Base-by-base conservation (phyloP, 768 basidiomycete species). In the Suillus bovinus region DNA sequence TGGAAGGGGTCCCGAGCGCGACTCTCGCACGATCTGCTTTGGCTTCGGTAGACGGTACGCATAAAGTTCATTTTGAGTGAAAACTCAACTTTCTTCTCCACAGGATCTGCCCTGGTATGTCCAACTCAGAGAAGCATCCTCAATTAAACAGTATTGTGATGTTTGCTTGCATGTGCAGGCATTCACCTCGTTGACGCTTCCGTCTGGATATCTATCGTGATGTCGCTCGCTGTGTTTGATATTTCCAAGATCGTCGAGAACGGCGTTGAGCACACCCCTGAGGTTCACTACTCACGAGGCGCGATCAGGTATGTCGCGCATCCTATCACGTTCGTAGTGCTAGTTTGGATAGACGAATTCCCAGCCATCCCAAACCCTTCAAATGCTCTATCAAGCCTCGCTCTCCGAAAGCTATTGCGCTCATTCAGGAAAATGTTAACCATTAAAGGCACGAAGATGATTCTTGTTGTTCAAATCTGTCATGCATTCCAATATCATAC, bases 361-460 rank as follows among this genome's bases (percentile, higher is more conserved):
- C 6, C 27, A 49, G 47, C 3, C 47, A 49, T 8, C 47, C 47
- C 6, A 49, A 49, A 2, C 47, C 47, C 2, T 86, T 84, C 73
- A 79, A 80, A 64, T 86, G 85, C 69, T 71, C 75, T 36, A 79
- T 86, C 62, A 80, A 73, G 64, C 84, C 85, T 42, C 79, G 84
- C 38, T 84, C 82, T 9, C 77, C 79, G 61, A 79, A 79, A 67
- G 81, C 83, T 4, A 67, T 81, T 34, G 74, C 80, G 13, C 68
- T 84, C 20, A 82, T 84, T 47, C 79, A 79, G 44, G 71, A 76
- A 33, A 81, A 81, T 61, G 74, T 74, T n/a, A 20, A 52, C 33
- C 55, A 61, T 31, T 63, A 13, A 63, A n/a, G n/a, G n/a, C n/a
- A n/a, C n/a, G n/a, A n/a, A n/a, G n/a, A n/a, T n/a, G n/a, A n/a